Evolutionary conservation across 495 filamentous ascomycete genomes (phyloP).

Genomic region (Podospora sp.): DNA sequence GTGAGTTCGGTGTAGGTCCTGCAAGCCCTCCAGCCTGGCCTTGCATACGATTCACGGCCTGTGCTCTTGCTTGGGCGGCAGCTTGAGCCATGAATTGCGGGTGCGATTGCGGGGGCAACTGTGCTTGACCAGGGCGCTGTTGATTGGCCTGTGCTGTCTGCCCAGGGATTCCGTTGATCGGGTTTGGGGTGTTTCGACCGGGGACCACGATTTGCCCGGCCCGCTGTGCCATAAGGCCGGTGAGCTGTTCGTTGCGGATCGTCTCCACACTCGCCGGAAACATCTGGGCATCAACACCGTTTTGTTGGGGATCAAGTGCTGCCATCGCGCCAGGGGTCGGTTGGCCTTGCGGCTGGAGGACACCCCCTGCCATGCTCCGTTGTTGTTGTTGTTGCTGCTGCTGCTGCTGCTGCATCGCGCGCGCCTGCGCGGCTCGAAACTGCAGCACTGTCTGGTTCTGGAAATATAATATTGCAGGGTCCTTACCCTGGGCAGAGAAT

Average conservation of each 20-base stretch:
- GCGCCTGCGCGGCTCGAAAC: conserved; percentile 20
- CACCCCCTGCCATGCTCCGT: conserved; percentile 31
- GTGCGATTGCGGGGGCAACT: conserved; percentile 38
- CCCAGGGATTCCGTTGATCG: conserved; percentile 42
- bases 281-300: conserved; percentile 40
- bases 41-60: conserved; percentile 43
- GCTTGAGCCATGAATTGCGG: conserved; percentile 41
- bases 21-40: conserved; percentile 51
- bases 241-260: conserved; percentile 53
- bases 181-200: conserved; percentile 47
- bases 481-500: conserved; percentile 37
- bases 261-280: conserved; percentile 48
- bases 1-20: conserved; percentile 47
- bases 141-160: conserved; percentile 39
- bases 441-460: conserved; percentile 42
- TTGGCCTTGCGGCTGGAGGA: conserved; percentile 37
- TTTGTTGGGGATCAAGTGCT: conserved; percentile 37
- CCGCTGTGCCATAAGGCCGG: conserved; percentile 48
- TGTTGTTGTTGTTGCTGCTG: no score
- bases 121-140: conserved; percentile 39
- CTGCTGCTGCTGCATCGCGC: conserved; percentile 29
- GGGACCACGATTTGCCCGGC: conserved; percentile 56
- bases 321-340: conserved; percentile 43
- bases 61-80: conserved; percentile 31
- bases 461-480: conserved; percentile 46